These are phyloP conservation scores for Wallacemonas sp. DNA, from an alignment of 208 protist species.

Conservation along the genomic window DNA sequence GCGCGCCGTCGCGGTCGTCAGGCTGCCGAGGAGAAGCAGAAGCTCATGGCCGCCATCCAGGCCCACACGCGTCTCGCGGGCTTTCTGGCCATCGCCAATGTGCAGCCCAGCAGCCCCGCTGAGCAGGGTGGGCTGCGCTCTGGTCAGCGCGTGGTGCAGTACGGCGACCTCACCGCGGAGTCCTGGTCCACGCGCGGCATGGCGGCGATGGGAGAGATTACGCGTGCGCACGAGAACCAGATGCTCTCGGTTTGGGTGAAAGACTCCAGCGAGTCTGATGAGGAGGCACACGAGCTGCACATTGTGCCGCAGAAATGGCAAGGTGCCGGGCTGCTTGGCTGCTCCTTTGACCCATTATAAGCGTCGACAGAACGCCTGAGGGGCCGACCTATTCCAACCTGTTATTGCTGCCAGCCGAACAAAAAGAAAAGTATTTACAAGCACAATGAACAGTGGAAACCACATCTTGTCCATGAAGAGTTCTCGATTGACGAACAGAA, in stretches of 20 bases:
- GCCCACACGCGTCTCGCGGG: slow-evolving; percentile 26
- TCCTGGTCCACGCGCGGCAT: slow-evolving; percentile 30
- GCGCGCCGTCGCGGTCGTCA: slow-evolving; percentile 20
- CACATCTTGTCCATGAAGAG: too few species aligned
- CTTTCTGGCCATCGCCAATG: slow-evolving; percentile 50
- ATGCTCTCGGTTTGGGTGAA: slow-evolving; percentile 71
- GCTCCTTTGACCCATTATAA: slow-evolving; percentile 57
- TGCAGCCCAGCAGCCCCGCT: slow-evolving; percentile 54
- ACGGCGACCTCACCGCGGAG: slow-evolving; percentile 50
- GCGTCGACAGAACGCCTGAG: too few species aligned
- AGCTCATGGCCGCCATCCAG: slow-evolving; percentile 35
- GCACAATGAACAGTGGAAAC: too few species aligned
- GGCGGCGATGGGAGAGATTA: slow-evolving; percentile 39
- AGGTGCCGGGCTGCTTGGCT: slow-evolving; percentile 76
- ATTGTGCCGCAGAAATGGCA: slow-evolving; percentile 70
- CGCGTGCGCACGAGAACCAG: slow-evolving; percentile 40
- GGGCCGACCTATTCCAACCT: too few species aligned
- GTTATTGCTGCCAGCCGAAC: too few species aligned
- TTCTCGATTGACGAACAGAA: too few species aligned
- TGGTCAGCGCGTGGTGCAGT: slow-evolving; percentile 62
- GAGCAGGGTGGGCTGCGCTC: slow-evolving; percentile 48
- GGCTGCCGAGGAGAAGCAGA: slow-evolving; percentile 30
- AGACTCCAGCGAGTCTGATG: slow-evolving; percentile 23
- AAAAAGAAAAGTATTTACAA: too few species aligned
- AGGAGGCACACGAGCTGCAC: slow-evolving; percentile 43